Evolutionary conservation across 2,329 filamentous ascomycete genomes (phyloP).

Genomic region (Teratosphaeria viscida): DNA sequence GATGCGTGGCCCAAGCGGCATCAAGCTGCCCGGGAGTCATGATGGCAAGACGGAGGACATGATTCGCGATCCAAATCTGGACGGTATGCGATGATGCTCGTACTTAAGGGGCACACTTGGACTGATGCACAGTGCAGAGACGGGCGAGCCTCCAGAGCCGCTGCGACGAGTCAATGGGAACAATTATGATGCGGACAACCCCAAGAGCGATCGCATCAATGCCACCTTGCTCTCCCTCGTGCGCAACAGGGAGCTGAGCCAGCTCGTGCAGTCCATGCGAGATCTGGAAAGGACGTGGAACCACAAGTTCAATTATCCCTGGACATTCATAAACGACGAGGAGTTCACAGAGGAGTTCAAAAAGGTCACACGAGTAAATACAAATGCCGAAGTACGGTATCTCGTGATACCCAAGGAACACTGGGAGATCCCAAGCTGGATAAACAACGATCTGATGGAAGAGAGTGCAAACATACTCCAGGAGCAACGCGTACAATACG

Average conservation of each 20-base stretch:
- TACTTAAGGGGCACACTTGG: not conserved
- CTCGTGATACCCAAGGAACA: slow-evolving; percentile 89
- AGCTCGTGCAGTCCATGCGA: slow-evolving; percentile 76
- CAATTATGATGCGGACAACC: slow-evolving; percentile 66
- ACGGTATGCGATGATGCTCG: slow-evolving; percentile 52
- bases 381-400: slow-evolving; percentile 80
- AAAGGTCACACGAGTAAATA: slow-evolving; percentile 63
- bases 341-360: slow-evolving; percentile 94
- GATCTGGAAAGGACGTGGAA: slow-evolving; percentile 96
- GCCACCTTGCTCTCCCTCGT: slow-evolving; percentile 88
- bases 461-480: slow-evolving; percentile 76
- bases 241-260: slow-evolving; percentile 76
- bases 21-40: slow-evolving; percentile 24
- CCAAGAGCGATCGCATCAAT: slow-evolving; percentile 74
- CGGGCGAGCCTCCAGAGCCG: slow-evolving; percentile 68
- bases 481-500: slow-evolving; percentile 83
- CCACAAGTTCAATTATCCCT: slow-evolving; percentile 97
- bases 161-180: slow-evolving; percentile 59
- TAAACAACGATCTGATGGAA: slow-evolving; percentile 73
- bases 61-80: slow-evolving; percentile 72
- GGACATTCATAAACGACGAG: slow-evolving; percentile 97
- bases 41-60: slow-evolving; percentile 45
- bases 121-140: slow-evolving; percentile 43
- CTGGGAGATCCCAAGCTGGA: slow-evolving; percentile 87
- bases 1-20: slow-evolving; percentile 46